Base-by-base conservation (phyloP, 352 stramenopile species). In the Phytophthora multivora region DNA sequence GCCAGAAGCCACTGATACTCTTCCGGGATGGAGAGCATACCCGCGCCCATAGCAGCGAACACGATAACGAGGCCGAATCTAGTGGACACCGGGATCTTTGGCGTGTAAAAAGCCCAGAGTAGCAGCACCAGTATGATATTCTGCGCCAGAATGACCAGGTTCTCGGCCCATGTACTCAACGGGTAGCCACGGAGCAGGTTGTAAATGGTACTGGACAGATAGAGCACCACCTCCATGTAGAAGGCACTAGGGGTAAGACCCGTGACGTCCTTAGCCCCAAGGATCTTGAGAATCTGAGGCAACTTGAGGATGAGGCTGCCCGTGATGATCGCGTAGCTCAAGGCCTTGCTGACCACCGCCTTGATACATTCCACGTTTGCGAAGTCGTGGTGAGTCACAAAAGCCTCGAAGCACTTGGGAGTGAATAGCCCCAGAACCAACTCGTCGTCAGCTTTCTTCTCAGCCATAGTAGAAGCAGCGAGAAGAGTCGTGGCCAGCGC, bases 251-350 rank as follows among this genome's bases (percentile, higher is more conserved):
- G 86, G 21, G 83, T 96, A 50, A 96, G 75, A 0, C 88, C 88
- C 41, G 86, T 94, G 41, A 95, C 88, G 48, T 93, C 83, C 50
- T 82, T 89, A 18, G 83, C 88, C 6, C 63, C 51, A 21, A 95
- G 16, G 54, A 96, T 95, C 77, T 96, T 96, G 53, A 96, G 69
- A 69, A 96, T 96, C 63, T 96, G 88, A 39, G 88, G 88, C 46
- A 96, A 59, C 66, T 96, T 96, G 50, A 96, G 82, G 65, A 96
- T 88, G 43, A 93, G 71, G 47, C 79, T 88, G 46, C 82, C 88
- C 25, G 83, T 77, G 66, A 96, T 94, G 74, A 96, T 96, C 36
- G 83, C 83, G 65, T 95, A 96, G 38, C 88, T 88, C 41, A 96
- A 74, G 10, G 65, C 66, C 68, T 95, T 96, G 77, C 80, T 93